A percentile compares a stretch with the other conserved stretches of the same genome.
phyloP scores from a whole-genome alignment of 2,329 filamentous ascomycete species.

The Thielaviopsis euricoi region DNA sequence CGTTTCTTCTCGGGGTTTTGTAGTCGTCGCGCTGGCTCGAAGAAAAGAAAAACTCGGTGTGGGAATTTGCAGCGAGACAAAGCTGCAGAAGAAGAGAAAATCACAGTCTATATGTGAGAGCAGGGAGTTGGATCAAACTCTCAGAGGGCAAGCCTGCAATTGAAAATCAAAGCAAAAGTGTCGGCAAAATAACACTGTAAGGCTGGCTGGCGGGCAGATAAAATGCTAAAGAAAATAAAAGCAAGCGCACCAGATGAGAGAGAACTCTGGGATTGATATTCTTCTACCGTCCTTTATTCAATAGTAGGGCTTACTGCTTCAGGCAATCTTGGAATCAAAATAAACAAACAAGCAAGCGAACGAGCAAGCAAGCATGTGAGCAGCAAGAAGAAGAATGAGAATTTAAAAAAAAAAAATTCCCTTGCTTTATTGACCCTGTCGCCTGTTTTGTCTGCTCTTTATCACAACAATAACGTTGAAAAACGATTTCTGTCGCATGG shows the following conservation, averaged over 20 bases:
- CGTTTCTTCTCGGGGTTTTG: background rate
- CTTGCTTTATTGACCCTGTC: too few species aligned
- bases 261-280: background rate
- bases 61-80: background rate
- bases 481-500: background rate
- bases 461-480: too few species aligned
- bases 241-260: background rate
- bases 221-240: background rate
- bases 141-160: background rate
- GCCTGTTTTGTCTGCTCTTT: too few species aligned
- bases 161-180: background rate
- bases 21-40: background rate
- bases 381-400: too few species aligned
- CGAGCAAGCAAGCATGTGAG: too few species aligned
- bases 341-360: background rate
- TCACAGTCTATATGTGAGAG: background rate
- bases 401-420: too few species aligned
- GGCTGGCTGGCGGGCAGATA: background rate
- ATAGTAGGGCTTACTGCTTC: background rate
- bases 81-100: background rate
- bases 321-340: background rate
- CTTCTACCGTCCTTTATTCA: background rate
- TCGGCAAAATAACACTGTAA: background rate
- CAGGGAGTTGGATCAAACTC: background rate
- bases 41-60: background rate